Conservation (phyloP, 2,329 filamentous ascomycete species). For the Aureobasidium subglaciale region DNA sequence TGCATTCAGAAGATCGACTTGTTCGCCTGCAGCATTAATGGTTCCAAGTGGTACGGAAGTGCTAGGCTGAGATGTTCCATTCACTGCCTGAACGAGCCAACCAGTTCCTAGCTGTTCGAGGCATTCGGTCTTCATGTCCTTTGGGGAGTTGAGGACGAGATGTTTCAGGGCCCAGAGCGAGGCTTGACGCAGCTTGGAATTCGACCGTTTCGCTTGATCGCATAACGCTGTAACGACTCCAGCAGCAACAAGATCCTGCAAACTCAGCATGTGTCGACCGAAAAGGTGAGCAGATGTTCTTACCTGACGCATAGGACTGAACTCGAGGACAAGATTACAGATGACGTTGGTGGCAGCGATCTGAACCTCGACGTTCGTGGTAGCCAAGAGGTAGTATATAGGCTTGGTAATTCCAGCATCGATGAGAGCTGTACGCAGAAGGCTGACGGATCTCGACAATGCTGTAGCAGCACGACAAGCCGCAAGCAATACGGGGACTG, state of each 20-base stretch:
- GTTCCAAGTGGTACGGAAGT: slow-evolving; percentile 38
- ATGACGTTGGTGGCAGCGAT: slow-evolving; percentile 78
- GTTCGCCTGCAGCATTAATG: slow-evolving; percentile 53
- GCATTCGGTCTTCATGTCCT: slow-evolving; percentile 67
- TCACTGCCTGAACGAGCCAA: slow-evolving; percentile 76
- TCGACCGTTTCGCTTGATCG: slow-evolving; percentile 73
- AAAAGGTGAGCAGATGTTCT: slow-evolving; percentile 43
- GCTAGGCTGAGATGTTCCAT: slow-evolving; percentile 43
- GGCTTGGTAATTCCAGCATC: slow-evolving; percentile 77
- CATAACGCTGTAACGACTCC: slow-evolving; percentile 73
- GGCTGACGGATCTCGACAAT: slow-evolving; percentile 75
- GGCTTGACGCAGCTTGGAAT: slow-evolving; percentile 72
- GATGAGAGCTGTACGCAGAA: slow-evolving; percentile 77
- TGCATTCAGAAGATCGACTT: slow-evolving; percentile 54
- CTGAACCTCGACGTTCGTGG: slow-evolving; percentile 70
- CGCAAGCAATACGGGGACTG: slow-evolving; percentile 69
- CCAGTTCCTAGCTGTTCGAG: slow-evolving; percentile 68
- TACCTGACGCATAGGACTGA: slow-evolving; percentile 77
- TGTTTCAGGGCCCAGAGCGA: slow-evolving; percentile 94
- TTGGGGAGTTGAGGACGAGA: slow-evolving; percentile 65
- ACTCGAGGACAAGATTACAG: slow-evolving; percentile 78
- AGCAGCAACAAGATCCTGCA: slow-evolving; percentile 55
- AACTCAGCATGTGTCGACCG: slow-evolving; percentile 34
- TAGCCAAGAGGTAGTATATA: slow-evolving; percentile 65
- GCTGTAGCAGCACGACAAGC: slow-evolving; percentile 77